Evolutionary conservation across 2,329 filamentous ascomycete species (phyloP), one percentile per base, ranked within the genome.

Genomic region (Colletotrichum lini): DNA sequence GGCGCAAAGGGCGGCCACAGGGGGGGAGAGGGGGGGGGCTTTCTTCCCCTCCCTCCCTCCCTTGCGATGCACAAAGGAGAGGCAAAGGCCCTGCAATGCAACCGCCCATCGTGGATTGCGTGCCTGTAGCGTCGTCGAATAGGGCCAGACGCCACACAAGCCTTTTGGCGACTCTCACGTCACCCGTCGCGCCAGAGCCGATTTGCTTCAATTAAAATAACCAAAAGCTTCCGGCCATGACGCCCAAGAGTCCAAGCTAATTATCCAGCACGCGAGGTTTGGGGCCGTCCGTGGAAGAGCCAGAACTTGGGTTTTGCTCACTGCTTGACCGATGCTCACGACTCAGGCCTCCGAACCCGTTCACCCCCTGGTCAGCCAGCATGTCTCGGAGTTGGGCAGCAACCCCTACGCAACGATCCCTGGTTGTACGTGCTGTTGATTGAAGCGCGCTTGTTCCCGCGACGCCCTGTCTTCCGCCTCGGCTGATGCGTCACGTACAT

Each of bases 301-400:
- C 57, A 52, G 59, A 53, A 59, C 30, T 38, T 21, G 44, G 57
- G 10, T 61, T 67, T 45, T 56, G 65, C 30, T 40, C 58, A 42
- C 65, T 53, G 52, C 60, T 13, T 53, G 56, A 50, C 58, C 52
- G 35, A 54, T 50, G 52, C 21, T 58, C 58, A 49, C 68, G 64
- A 71, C 53, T 71, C 68, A 71, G 53, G 59, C 47, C 57, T 71
- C 58, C 68, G 68, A 68, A 71, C 65, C 30, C 30, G 40, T 61
- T 45, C 21, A 26, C 68, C 64, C 30, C 52, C 50, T 58, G 65
- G 44, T 45, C 38, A 45, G 23, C 56, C 35, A 71, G 45, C 38
- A 8, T 68, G 68, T 71, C 52, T 67, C 68, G 50, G 57, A 58
- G 65, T 71, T 67, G 65, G 68, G 68, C 68, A 71, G 64, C 68